Percentiles rank a stretch among this genome's conserved stretches.
Evolutionary conservation across 768 basidiomycete genomes (phyloP).

Genomic region (Daedaleopsis nitida): DNA sequence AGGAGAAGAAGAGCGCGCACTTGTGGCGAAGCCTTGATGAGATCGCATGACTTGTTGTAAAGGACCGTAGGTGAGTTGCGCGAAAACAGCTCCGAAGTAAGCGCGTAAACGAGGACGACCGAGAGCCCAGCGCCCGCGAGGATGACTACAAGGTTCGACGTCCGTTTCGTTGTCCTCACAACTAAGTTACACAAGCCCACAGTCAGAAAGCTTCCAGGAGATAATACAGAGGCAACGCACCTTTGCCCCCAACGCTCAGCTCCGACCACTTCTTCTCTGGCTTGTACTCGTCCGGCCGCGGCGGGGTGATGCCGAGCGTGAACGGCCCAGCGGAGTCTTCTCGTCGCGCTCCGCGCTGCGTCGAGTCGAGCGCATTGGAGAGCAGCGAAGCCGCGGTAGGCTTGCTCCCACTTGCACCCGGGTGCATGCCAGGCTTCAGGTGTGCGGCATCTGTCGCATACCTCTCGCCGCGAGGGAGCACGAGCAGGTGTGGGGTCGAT

Average conservation of each 20-base stretch:
- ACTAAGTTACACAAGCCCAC: conserved; percentile 34
- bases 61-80: conserved; percentile 85
- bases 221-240: conserved; percentile 38
- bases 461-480: conserved; percentile 8
- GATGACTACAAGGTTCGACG: conserved; percentile 54
- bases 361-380: conserved; percentile 66
- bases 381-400: conserved; percentile 47
- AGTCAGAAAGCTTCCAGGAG: neutral
- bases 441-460: conserved; percentile 47
- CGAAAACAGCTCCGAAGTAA: conserved; percentile 85
- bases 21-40: conserved; percentile 47
- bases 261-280: conserved; percentile 79
- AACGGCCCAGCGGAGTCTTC: conserved; percentile 78
- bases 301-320: conserved; percentile 66
- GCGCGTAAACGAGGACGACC: conserved; percentile 71
- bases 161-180: conserved; percentile 53
- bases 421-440: conserved; percentile 2
- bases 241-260: conserved; percentile 74
- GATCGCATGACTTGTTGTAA: conserved; percentile 61
- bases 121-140: conserved; percentile 82
- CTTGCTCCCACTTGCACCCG: conserved; percentile 4
- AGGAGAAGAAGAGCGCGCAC: conserved; percentile 32
- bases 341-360: conserved; percentile 40
- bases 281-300: conserved; percentile 52
- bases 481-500: neutral